These are phyloP conservation scores for Euphorbia pulcherrima DNA, from an alignment of 345 rosid species.

Conservation along the genomic window DNA sequence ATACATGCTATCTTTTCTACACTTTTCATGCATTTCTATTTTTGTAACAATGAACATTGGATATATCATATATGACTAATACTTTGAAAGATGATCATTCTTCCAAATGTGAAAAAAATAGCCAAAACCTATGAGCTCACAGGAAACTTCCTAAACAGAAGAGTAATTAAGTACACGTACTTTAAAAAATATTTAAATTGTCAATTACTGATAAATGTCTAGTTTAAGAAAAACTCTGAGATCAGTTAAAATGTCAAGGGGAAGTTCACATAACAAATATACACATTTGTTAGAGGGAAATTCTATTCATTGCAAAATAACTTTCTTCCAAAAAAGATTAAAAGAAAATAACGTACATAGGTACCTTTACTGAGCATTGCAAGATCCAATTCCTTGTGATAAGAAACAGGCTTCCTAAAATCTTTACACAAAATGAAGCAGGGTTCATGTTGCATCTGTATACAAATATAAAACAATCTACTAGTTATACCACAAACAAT, in stretches of 20 bases:
- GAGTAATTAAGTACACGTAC: background rate
- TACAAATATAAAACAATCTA: constrained; percentile 14
- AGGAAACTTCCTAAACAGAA: background rate
- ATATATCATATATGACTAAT: background rate
- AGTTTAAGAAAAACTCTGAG: background rate
- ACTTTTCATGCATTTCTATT: background rate
- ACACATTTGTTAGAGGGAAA: background rate
- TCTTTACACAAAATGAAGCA: constrained; percentile 55
- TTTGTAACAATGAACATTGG: background rate
- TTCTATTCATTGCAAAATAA: background rate
- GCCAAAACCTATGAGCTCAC: background rate
- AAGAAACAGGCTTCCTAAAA: constrained; percentile 48
- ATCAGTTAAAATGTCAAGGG: background rate
- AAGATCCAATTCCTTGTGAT: constrained; percentile 48
- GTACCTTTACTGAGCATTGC: constrained; percentile 62
- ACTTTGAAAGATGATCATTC: background rate
- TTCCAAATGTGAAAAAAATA: background rate
- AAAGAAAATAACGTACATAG: background rate
- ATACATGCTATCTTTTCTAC: background rate
- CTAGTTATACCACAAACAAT: constrained; percentile 6
- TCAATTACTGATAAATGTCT: background rate
- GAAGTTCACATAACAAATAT: background rate
- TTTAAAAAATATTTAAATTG: background rate
- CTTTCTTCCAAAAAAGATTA: background rate
- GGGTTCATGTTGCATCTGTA: constrained; percentile 48